Percentiles rank a stretch among this genome's conserved stretches.
phyloP scores from a whole-genome alignment of 2,329 filamentous ascomycete genomes.

The Microcyclospora pomicola region DNA sequence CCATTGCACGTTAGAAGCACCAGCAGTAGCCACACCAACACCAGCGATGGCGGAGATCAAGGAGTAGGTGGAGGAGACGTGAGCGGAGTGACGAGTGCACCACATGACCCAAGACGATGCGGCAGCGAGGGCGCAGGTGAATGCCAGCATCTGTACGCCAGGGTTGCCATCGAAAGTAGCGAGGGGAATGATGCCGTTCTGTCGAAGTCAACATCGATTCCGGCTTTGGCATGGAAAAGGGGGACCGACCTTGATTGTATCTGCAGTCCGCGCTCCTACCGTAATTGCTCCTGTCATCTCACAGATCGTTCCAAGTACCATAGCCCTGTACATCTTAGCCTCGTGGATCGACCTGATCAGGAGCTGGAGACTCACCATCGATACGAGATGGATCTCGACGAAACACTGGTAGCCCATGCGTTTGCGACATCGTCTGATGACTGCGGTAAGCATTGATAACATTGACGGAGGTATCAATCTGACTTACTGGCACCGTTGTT shows the following conservation, averaged over 20 bases:
- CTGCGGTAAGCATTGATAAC: background rate
- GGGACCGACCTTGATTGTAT: slow-evolving; percentile 33
- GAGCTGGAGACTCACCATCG: slow-evolving; percentile 24
- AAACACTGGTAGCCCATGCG: slow-evolving; percentile 40
- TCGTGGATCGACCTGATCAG: slow-evolving; percentile 28
- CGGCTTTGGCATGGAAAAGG: too few relatives aligned
- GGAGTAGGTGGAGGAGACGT: slow-evolving; percentile 49
- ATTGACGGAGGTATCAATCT: background rate
- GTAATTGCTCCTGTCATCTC: slow-evolving; percentile 41
- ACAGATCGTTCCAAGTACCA: slow-evolving; percentile 35
- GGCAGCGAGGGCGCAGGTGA: slow-evolving; percentile 32
- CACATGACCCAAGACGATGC: slow-evolving; percentile 45
- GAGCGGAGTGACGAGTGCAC: slow-evolving; percentile 41
- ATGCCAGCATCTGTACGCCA: slow-evolving; percentile 27
- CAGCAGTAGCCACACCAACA: slow-evolving; percentile 45
- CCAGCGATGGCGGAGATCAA: slow-evolving; percentile 47
- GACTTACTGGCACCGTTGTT: slow-evolving; percentile 42
- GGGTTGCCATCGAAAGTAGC: slow-evolving; percentile 35
- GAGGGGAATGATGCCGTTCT: slow-evolving; percentile 44
- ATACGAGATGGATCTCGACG: slow-evolving; percentile 38
- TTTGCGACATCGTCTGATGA: slow-evolving; percentile 38
- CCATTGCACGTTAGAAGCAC: slow-evolving; percentile 25
- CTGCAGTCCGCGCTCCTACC: slow-evolving; percentile 39
- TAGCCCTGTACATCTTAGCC: slow-evolving; percentile 37
- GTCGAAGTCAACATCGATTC: too few relatives aligned